Conservation (phyloP, 73 alveolate genomes). For the Urostyla sp. region DNA sequence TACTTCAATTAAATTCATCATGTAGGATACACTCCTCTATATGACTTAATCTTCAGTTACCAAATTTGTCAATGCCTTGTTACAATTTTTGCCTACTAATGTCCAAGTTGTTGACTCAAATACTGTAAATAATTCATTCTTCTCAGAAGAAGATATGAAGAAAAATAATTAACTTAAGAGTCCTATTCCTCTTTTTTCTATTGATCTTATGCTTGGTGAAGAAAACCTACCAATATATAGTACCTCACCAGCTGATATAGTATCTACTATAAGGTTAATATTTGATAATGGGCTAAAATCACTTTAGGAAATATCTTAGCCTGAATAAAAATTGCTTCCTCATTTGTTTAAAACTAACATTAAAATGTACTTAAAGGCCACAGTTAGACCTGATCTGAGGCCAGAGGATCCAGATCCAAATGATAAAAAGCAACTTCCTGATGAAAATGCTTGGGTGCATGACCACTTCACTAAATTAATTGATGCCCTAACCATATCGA, state of each 20-base stretch:
- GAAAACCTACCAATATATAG: slow-evolving; percentile 46
- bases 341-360: slow-evolving; percentile 87
- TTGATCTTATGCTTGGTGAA: slow-evolving; percentile 63
- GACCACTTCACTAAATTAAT: slow-evolving; percentile 73
- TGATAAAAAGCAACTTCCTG: slow-evolving; percentile 59
- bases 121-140: slow-evolving; percentile 74
- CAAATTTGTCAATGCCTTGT: slow-evolving; percentile 89
- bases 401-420: slow-evolving; percentile 82
- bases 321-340: slow-evolving; percentile 84
- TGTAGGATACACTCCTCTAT: slow-evolving; percentile 94
- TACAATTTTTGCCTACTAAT: slow-evolving; percentile 78
- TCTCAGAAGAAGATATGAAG: slow-evolving; percentile 70
- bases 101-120: slow-evolving; percentile 80
- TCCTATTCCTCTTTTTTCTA: slow-evolving; percentile 68
- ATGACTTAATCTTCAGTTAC: slow-evolving; percentile 91
- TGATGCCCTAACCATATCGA: slow-evolving; percentile 76
- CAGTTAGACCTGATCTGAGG: slow-evolving; percentile 84
- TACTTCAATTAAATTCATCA: slow-evolving; percentile 86
- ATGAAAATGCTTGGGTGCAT: slow-evolving; percentile 84
- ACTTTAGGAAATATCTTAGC: slow-evolving; percentile 85
- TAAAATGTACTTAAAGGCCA: slow-evolving; percentile 84
- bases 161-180: slow-evolving; percentile 36
- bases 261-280: slow-evolving; percentile 78
- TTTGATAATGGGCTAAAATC: slow-evolving; percentile 89
- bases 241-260: slow-evolving; percentile 82